Evolutionary conservation across 225 moss, liverwort and hornwort species (phyloP).

Genomic region (Marchantia paleacea): DNA sequence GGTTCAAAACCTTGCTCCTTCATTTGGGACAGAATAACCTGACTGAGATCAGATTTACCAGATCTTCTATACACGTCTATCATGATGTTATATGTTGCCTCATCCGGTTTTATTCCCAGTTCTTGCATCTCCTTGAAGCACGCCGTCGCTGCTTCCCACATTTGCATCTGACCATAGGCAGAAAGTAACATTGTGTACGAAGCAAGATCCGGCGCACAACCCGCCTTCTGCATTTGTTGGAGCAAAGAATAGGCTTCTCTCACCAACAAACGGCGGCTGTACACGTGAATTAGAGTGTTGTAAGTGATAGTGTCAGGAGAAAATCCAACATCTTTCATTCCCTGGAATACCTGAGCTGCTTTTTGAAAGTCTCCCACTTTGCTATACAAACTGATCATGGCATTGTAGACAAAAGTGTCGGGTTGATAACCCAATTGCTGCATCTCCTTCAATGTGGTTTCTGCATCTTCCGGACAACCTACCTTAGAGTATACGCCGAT

Average conservation of each 20-base stretch:
- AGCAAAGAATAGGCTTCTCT: slow-evolving; percentile 47
- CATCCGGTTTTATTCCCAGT: slow-evolving; percentile 31
- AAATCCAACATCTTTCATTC: slow-evolving; percentile 49
- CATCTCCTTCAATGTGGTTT: slow-evolving; percentile 43
- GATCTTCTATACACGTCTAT: slow-evolving; percentile 45
- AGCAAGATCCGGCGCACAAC: slow-evolving; percentile 45
- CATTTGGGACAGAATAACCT: slow-evolving; percentile 38
- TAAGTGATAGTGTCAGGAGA: slow-evolving; percentile 46
- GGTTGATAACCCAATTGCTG: slow-evolving; percentile 45
- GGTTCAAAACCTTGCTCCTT: slow-evolving; percentile 42
- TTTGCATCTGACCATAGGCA: slow-evolving; percentile 46
- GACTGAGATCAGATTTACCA: slow-evolving; percentile 43
- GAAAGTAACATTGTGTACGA: slow-evolving; percentile 45
- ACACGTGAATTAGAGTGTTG: slow-evolving; percentile 51
- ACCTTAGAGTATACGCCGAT: slow-evolving; percentile 44
- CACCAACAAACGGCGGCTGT: slow-evolving; percentile 42
- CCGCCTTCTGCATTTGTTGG: slow-evolving; percentile 47
- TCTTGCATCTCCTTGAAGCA: slow-evolving; percentile 42
- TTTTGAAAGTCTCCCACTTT: slow-evolving; percentile 42
- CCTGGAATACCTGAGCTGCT: slow-evolving; percentile 50
- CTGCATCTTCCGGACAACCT: slow-evolving; percentile 50
- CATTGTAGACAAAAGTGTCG: slow-evolving; percentile 50
- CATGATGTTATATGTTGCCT: slow-evolving; percentile 42
- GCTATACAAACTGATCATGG: slow-evolving; percentile 51
- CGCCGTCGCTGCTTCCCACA: slow-evolving; percentile 54